Conservation (phyloP, 352 stramenopile species). For the Pilasporangium apinafurcum region DNA sequence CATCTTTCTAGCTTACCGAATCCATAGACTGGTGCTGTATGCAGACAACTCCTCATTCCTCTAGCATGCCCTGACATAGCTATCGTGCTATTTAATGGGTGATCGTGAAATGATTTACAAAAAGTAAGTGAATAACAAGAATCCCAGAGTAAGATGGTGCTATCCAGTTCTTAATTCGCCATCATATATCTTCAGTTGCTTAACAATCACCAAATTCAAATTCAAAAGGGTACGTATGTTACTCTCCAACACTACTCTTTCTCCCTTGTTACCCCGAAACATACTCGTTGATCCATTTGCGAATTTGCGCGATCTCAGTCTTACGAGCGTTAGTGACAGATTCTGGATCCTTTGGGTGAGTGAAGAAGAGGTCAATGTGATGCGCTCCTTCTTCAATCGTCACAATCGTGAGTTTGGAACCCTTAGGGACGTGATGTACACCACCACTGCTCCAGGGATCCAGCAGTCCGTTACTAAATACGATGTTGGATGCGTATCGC, state of each 20-base stretch:
- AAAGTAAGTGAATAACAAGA: too few relatives aligned
- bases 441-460: constrained; percentile 92
- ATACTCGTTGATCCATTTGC: constrained; percentile 79
- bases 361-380: constrained; percentile 93
- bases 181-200: too few relatives aligned
- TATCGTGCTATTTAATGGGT: too few relatives aligned
- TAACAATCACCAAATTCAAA: too few relatives aligned
- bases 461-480: constrained; percentile 93
- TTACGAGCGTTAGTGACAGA: constrained; percentile 69
- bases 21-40: too few relatives aligned
- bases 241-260: background rate
- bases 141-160: too few relatives aligned
- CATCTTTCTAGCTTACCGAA: too few relatives aligned
- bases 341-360: constrained; percentile 72
- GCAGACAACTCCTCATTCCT: too few relatives aligned
- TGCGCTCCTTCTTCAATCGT: constrained; percentile 79
- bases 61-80: too few relatives aligned
- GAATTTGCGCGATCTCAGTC: constrained; percentile 75
- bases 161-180: too few relatives aligned
- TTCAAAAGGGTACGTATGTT: background rate
- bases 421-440: constrained; percentile 52
- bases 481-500: constrained; percentile 86
- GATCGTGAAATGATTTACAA: too few relatives aligned
- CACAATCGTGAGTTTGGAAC: constrained; percentile 57
- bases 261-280: too few relatives aligned